A percentile compares a stretch with the other conserved stretches of the same genome.
Conservation (phyloP, 768 basidiomycete genomes). For the Postia placenta region DNA sequence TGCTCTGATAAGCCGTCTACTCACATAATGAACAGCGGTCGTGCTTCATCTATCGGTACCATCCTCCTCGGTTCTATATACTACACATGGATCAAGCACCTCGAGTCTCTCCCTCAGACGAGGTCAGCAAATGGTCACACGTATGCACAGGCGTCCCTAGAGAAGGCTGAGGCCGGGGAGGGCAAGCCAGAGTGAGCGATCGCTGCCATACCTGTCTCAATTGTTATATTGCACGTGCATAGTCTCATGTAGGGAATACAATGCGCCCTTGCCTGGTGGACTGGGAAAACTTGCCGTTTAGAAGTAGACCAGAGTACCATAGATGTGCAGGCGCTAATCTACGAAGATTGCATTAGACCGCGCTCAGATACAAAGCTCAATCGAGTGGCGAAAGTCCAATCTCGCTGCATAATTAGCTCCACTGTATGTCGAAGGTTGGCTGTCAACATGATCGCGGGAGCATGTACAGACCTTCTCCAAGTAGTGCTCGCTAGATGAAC, state of each 20-base stretch:
- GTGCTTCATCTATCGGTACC: conserved; percentile 70
- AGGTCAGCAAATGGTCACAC: conserved; percentile 20
- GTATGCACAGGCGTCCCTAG: conserved; percentile 61
- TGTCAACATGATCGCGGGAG: too few relatives aligned
- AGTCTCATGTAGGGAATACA: neutral
- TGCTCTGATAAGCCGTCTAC: neutral
- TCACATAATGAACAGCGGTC: conserved; percentile 47
- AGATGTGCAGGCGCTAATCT: neutral
- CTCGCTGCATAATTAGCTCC: too few relatives aligned
- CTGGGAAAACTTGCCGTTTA: neutral
- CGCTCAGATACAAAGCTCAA: neutral
- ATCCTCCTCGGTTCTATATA: conserved; percentile 79
- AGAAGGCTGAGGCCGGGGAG: conserved; percentile 52
- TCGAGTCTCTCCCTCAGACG: conserved; percentile 46
- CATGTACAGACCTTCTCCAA: too few relatives aligned
- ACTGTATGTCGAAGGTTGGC: too few relatives aligned
- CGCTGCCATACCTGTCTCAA: neutral
- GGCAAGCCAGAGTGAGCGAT: conserved; percentile 3
- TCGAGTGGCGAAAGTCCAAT: too few relatives aligned
- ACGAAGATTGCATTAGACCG: neutral
- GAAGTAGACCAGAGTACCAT: neutral
- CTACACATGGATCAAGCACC: conserved; percentile 86
- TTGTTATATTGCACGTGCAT: neutral
- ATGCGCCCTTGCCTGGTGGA: neutral
- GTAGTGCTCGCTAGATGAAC: too few relatives aligned